Evolutionary conservation across 2,329 filamentous ascomycete species (phyloP).

Genomic region (Trichophyton benhamiae): DNA sequence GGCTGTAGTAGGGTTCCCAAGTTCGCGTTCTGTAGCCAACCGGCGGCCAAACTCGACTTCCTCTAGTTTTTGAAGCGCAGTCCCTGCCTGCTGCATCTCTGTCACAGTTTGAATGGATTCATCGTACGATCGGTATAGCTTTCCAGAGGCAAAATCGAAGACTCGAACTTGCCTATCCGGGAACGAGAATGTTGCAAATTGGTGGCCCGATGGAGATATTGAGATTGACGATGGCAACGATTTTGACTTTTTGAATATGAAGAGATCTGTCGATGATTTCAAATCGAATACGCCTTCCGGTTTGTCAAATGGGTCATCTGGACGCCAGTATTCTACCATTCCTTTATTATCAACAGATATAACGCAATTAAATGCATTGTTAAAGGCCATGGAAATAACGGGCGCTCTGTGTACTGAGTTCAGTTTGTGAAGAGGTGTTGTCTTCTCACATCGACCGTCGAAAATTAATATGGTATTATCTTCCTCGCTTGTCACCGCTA

Average conservation of each 20-base stretch:
- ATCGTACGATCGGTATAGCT: conserved; percentile 85
- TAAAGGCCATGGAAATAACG: conserved; percentile 78
- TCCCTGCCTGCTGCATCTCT: conserved; percentile 93
- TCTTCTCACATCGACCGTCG: conserved; percentile 75
- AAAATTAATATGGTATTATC: conserved; percentile 68
- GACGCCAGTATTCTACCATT: conserved; percentile 95
- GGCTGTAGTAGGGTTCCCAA: conserved; percentile 57
- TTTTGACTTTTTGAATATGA: conserved; percentile 95
- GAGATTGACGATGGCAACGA: conserved; percentile 69
- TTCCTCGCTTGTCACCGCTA: conserved; percentile 68
- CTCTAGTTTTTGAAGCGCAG: conserved; percentile 66
- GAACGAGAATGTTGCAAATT: conserved; percentile 80
- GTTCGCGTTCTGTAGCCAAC: conserved; percentile 71
- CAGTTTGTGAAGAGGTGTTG: conserved; percentile 63
- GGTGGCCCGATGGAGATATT: conserved; percentile 72
- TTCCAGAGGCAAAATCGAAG: conserved; percentile 83
- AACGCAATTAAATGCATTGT: conserved; percentile 77
- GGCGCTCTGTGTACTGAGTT: conserved; percentile 68
- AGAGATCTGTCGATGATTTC: conserved; percentile 87
- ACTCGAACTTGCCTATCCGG: conserved; percentile 87
- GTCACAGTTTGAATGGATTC: conserved; percentile 81
- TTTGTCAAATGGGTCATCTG: conserved; percentile 67
- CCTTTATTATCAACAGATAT: conserved; percentile 78
- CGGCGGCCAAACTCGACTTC: conserved; percentile 84
- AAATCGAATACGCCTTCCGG: conserved; percentile 82